These are phyloP conservation scores for Neckera pumila DNA, from an alignment of 225 moss, liverwort and hornwort species.

Conservation along the genomic window DNA sequence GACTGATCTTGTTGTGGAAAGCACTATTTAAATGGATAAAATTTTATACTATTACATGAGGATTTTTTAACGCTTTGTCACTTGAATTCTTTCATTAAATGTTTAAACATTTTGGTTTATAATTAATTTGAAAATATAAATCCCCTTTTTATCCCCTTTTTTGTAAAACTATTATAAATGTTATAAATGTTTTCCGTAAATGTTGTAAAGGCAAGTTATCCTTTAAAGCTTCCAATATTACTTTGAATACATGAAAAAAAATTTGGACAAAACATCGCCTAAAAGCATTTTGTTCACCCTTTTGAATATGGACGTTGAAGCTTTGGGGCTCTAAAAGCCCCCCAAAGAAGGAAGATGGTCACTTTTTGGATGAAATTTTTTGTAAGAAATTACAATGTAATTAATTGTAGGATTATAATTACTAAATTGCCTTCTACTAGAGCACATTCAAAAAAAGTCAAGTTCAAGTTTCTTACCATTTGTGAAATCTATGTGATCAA, in stretches of 20 bases:
- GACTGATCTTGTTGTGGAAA: background rate
- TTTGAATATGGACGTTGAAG: background rate
- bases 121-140: too few species aligned
- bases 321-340: too few species aligned
- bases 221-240: too few species aligned
- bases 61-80: accelerated
- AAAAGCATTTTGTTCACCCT: background rate
- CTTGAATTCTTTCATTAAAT: background rate
- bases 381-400: accelerated
- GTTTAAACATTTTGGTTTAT: background rate
- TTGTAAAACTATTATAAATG: accelerated
- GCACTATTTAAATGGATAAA: background rate
- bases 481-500: background rate
- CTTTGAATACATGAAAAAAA: background rate
- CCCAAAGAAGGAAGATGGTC: accelerated
- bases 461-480: background rate
- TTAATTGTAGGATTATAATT: accelerated
- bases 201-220: accelerated
- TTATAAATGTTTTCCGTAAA: too few species aligned
- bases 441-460: accelerated
- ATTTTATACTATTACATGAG: background rate
- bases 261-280: background rate
- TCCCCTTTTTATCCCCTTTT: too few species aligned
- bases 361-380: too few species aligned
- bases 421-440: accelerated